phyloP scores from a whole-genome alignment of 768 basidiomycete genomes.

The Cyclocybe aegerita region DNA sequence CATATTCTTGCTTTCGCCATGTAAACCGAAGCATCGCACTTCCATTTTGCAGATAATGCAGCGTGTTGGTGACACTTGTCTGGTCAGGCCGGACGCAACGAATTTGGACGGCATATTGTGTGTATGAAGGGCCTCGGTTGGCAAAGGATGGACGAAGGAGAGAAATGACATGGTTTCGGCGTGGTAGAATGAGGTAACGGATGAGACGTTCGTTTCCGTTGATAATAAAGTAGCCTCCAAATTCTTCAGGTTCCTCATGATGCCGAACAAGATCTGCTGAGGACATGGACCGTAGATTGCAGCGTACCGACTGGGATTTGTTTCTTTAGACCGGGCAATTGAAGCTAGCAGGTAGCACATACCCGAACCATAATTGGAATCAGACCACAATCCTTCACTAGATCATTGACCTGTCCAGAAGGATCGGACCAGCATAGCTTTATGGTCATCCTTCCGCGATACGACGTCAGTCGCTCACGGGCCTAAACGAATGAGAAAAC shows the following conservation, averaged over 20 bases:
- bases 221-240: conserved; percentile 97
- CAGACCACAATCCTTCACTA: conserved; percentile 85
- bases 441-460: conserved; percentile 85
- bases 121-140: conserved; percentile 94
- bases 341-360: conserved; percentile 29
- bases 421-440: conserved; percentile 84
- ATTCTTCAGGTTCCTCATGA: conserved; percentile 97
- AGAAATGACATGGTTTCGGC: conserved; percentile 93
- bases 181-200: conserved; percentile 94
- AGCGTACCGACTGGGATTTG: conserved; percentile 72
- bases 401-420: conserved; percentile 64
- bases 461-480: conserved; percentile 89
- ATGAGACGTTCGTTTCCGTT: conserved; percentile 99
- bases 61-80: conserved; percentile 88
- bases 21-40: conserved; percentile 96
- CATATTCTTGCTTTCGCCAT: conserved; percentile 98
- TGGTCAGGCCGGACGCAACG: conserved; percentile 94
- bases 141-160: conserved; percentile 88
- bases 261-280: conserved; percentile 84
- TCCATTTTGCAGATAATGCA: conserved; percentile 97
- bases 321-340: neutral
- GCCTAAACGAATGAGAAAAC: conserved; percentile 51
- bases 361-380: conserved; percentile 98
- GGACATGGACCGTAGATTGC: conserved; percentile 84
- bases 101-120: conserved; percentile 91